Evolutionary conservation across 495 filamentous ascomycete species (phyloP), one percentile per base, ranked within the genome.

Genomic region (Penicillium malachiteum): DNA sequence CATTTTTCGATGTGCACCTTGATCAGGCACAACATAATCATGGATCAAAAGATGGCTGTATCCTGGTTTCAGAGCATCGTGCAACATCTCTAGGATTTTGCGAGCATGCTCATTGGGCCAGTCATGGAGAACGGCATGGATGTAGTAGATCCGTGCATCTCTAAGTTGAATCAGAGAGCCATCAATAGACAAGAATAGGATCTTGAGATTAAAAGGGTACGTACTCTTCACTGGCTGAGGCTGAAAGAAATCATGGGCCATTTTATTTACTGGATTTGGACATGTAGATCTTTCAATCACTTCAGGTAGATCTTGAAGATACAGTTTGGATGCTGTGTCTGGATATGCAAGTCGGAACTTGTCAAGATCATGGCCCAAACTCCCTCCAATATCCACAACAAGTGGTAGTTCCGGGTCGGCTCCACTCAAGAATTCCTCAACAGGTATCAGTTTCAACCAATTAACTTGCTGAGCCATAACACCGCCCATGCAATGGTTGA

Each of bases 221-320:
- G 9, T 54, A 78, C 77, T 77, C 45, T 76, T 63, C 3, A 81
- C 50, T 4, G 78, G 73, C 41, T 79, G 73, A 21, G n/a, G n/a
- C 5, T 46, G 63, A 50, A 76, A 76, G 49, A 81, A 77, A 37
- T 79, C 70, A 57, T 78, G 60, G 21, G 21, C 21, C 21, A 26
- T 18, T 47, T 52, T 38, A 65, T 37, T 40, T 33, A 60, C 48
- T 74, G 66, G 49, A 74, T 64, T 11, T 32, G 8, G 37, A 26
- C 12, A n/a, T 62, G 48, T 0, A 58, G 41, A 18, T 57, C 40
- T 48, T 1, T 67, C 66, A 10, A 75, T 65, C 3, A 78, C 77
- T 18, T 71, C 50, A 0, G 62, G 58, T 2, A 78, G 44, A 44
- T 81, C 79, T 47, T 81, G 75, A 9, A 81, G 53, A 5, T 82